phyloP scores from a whole-genome alignment of 495 filamentous ascomycete species.

The Penicillium paradoxum region DNA sequence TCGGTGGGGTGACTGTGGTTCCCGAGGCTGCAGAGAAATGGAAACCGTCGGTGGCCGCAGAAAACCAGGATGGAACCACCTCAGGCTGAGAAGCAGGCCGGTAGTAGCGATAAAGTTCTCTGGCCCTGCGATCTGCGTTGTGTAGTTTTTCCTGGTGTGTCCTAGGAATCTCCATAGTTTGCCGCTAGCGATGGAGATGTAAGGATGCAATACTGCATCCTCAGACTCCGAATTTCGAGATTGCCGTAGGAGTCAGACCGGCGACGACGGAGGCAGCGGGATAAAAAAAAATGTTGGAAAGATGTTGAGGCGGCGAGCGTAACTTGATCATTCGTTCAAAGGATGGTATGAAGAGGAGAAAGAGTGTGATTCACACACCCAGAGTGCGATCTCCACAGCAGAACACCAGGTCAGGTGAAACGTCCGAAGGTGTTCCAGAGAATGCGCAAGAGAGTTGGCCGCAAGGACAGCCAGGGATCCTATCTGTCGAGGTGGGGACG shows the following conservation, averaged over 20 bases:
- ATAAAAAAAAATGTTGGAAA: neutral
- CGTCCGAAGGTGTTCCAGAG: neutral
- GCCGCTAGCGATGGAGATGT: neutral
- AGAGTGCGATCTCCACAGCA: conserved; percentile 8
- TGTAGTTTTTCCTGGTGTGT: conserved; percentile 9
- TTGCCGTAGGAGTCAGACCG: conserved; percentile 12
- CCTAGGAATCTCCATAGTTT: conserved; percentile 16
- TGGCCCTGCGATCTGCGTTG: conserved; percentile 25
- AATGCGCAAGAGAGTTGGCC: neutral
- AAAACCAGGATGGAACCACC: conserved; percentile 19
- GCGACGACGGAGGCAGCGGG: neutral
- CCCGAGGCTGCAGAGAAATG: conserved; percentile 4
- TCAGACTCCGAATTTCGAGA: conserved; percentile 20
- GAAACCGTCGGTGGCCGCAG: conserved; percentile 6
- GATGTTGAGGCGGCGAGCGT: neutral
- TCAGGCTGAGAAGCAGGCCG: conserved; percentile 20
- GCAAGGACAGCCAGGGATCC: neutral
- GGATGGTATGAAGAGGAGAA: neutral
- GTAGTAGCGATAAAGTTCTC: conserved; percentile 41
- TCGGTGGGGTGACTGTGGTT: conserved; percentile 5
- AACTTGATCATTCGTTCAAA: neutral
- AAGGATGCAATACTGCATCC: conserved; percentile 15
- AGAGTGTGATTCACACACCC: conserved; percentile 6
- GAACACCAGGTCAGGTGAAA: conserved; percentile 5
- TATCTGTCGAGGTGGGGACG: conserved; percentile 16